These are phyloP conservation scores for Clarireedia monteithiana DNA, from an alignment of 2,329 filamentous ascomycete species.

Conservation along the genomic window DNA sequence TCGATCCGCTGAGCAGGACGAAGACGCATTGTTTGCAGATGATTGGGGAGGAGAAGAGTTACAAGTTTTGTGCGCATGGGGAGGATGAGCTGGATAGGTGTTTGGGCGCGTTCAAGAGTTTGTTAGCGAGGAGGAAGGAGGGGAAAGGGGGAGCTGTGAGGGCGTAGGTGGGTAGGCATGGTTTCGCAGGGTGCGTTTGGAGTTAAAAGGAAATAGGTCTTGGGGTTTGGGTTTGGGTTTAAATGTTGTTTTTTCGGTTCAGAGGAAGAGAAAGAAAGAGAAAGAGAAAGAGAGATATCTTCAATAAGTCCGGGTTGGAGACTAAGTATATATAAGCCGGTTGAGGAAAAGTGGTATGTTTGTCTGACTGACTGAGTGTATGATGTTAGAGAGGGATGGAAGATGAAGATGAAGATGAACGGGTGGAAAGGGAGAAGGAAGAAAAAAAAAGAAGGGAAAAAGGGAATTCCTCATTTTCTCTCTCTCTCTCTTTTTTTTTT, in stretches of 20 bases:
- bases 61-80: constrained; percentile 66
- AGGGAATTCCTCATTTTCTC: neutral
- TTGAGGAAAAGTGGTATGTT: too few relatives aligned
- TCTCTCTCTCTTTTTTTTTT: too few relatives aligned
- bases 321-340: too few relatives aligned
- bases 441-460: neutral
- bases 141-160: neutral
- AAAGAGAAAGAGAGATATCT: too few relatives aligned
- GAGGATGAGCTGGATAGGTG: constrained; percentile 80
- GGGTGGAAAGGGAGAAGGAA: neutral
- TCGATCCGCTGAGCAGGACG: constrained; percentile 76
- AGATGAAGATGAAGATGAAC: neutral
- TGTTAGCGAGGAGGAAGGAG: constrained; percentile 64
- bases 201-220: neutral
- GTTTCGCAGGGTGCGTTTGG: neutral
- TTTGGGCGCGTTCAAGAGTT: constrained; percentile 84
- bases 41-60: constrained; percentile 85
- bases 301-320: too few relatives aligned
- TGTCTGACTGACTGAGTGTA: too few relatives aligned
- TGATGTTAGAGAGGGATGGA: neutral
- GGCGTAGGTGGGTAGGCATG: neutral
- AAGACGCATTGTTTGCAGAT: constrained; percentile 86
- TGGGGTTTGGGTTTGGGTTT: neutral
- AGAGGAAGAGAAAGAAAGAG: too few relatives aligned
- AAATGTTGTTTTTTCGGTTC: too few relatives aligned